Conservation (phyloP, 2,329 filamentous ascomycete genomes). For the Knoxdaviesia capensis region DNA sequence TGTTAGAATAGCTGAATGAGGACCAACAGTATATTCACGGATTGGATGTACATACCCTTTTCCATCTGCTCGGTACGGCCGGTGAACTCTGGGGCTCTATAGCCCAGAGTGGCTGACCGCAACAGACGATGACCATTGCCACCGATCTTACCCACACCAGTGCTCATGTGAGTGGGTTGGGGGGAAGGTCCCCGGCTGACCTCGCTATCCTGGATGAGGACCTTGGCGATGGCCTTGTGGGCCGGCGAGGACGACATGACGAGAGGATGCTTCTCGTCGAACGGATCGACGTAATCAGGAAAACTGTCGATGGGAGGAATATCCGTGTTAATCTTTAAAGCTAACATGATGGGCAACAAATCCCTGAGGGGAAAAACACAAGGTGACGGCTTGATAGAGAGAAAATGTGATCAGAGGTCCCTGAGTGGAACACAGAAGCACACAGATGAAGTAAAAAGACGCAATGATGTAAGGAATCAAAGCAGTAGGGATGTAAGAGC, state of each 20-base stretch:
- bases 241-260: background rate
- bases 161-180: slow-evolving; percentile 58
- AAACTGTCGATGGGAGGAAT: slow-evolving; percentile 18
- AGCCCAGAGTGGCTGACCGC: slow-evolving; percentile 78
- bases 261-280: slow-evolving; percentile 7
- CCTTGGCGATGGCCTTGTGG: slow-evolving; percentile 18
- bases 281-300: slow-evolving; percentile 21
- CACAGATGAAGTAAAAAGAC: background rate
- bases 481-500: background rate
- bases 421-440: background rate
- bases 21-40: background rate
- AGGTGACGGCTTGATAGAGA: background rate
- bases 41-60: slow-evolving; percentile 30
- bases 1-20: background rate
- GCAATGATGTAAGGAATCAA: background rate
- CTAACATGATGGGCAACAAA: slow-evolving; percentile 13
- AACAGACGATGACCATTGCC: slow-evolving; percentile 52
- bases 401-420: slow-evolving; percentile 1
- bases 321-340: slow-evolving; percentile 19
- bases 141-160: slow-evolving; percentile 15
- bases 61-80: slow-evolving; percentile 87
- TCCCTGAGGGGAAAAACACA: no score
- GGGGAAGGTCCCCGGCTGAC: slow-evolving; percentile 54
- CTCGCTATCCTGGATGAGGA: slow-evolving; percentile 19
- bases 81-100: slow-evolving; percentile 83